These are phyloP conservation scores for Trichomonas gallinae DNA, from an alignment of 208 protist species.

Conservation along the genomic window DNA sequence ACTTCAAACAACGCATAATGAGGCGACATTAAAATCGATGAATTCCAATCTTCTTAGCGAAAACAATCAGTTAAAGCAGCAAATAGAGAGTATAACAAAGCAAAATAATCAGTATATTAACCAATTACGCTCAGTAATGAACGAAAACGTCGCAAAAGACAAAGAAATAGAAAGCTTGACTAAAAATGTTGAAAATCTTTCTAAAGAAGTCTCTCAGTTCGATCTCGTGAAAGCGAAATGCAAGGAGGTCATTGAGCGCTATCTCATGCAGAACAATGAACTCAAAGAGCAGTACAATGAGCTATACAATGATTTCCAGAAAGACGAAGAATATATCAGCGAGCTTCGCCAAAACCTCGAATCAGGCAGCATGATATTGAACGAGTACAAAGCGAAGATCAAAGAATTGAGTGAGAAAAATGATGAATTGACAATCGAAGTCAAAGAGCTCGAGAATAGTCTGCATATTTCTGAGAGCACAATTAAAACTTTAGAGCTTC, in stretches of 20 bases:
- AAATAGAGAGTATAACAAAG: neutral
- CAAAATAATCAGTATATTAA: neutral
- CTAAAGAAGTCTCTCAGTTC: neutral
- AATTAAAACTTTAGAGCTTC: neutral
- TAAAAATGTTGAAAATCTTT: neutral
- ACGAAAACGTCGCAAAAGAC: neutral
- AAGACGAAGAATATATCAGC: neutral
- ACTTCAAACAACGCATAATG: neutral
- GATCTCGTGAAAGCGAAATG: neutral
- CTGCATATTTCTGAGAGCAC: neutral
- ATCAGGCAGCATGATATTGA: neutral
- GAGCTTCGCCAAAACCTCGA: neutral
- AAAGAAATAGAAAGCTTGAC: neutral
- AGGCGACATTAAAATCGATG: neutral
- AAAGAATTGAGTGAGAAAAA: neutral
- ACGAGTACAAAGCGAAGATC: neutral
- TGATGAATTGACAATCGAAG: neutral
- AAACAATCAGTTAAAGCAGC: neutral
- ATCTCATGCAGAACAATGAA: neutral
- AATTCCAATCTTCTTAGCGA: neutral
- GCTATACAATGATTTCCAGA: neutral
- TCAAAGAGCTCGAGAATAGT: neutral
- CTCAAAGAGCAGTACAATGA: neutral
- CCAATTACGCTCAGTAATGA: neutral
- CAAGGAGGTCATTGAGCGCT: neutral